Evolutionary conservation across 495 filamentous ascomycete genomes (phyloP).

Genomic region (Saxophila tyrrhenica): DNA sequence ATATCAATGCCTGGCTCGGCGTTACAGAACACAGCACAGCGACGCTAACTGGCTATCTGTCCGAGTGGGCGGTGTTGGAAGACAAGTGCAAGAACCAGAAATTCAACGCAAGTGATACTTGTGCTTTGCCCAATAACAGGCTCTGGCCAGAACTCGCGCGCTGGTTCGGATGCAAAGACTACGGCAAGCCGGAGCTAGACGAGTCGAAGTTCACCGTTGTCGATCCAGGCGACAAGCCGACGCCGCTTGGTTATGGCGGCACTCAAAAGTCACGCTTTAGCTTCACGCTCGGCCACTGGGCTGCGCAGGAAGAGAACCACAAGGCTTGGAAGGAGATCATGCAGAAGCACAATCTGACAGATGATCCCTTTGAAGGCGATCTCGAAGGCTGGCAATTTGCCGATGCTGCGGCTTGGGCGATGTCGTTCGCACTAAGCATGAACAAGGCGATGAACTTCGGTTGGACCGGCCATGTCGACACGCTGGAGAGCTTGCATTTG

Average conservation of each 20-base stretch:
- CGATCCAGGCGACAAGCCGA: constrained; percentile 3
- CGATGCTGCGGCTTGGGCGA: constrained; percentile 15
- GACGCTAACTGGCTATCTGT: constrained; percentile 34
- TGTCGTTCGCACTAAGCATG: constrained; percentile 22
- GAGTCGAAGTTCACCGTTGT: constrained; percentile 8
- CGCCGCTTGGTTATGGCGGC: constrained; percentile 14
- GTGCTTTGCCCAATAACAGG: constrained; percentile 33
- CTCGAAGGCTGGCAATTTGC: constrained; percentile 24
- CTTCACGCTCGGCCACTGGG: constrained; percentile 37
- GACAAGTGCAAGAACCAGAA: constrained; percentile 29
- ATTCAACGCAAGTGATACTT: constrained; percentile 37
- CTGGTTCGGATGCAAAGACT: constrained; percentile 32
- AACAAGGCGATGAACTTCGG: constrained; percentile 31
- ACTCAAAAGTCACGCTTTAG: constrained; percentile 19
- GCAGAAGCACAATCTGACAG: constrained; percentile 14
- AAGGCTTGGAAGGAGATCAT: constrained; percentile 33
- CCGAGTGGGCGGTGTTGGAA: constrained; percentile 39
- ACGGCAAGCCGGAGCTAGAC: constrained; percentile 16
- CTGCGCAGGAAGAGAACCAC: constrained; percentile 32
- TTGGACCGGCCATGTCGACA: constrained; percentile 34
- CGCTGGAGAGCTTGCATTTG: constrained; percentile 22
- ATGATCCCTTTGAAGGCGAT: constrained; percentile 23
- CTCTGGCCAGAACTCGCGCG: constrained; percentile 37
- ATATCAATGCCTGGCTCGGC: constrained; percentile 31
- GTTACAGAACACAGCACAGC: constrained; percentile 30